Evolutionary conservation across 352 stramenopile genomes (phyloP), one percentile per base, ranked within the genome.

Genomic region (Phytophthora lateralis): DNA sequence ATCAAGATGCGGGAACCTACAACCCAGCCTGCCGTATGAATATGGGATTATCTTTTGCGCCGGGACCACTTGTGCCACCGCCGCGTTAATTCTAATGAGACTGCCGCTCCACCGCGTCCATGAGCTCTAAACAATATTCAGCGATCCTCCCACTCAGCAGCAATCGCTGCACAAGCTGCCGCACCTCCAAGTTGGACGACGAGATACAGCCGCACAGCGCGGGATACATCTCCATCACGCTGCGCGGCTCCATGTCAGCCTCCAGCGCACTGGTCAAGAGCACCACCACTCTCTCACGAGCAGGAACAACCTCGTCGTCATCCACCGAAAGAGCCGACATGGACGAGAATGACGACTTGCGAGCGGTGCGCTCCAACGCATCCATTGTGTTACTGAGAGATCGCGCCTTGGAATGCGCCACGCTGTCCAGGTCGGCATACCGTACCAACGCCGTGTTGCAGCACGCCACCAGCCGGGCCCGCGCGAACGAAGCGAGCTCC

Each of bases 181-280:
- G 87, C 18, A 95, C 81, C 44, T 89, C 75, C 14, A 78, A 53
- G 44, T 89, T 73, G 12, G 68, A 65, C 21, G 81, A 92, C 42
- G 79, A 81, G 51, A 95, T 95, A 66, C 83, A 93, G 17, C 63
- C 70, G 39, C 87, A 95, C n/a, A 95, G 63, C 24, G 83, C 69
- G 3, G 79, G 74, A 60, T 91, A 95, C 74, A 95, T 78, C 46
- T 85, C 80, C 34, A 94, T 65, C 20, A 94, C 61, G 52, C 73
- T 82, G 9, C 69, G 79, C 20, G 82, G 70, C 11, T 68, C 72
- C 61, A 93, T 60, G 0, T 73, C 73, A 4, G 85, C 78, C 49
- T 91, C 81, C 5, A 72, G 61, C 11, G 75, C 66, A 43, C 69
- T 92, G 35, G 52, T 78, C 17, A 95, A 70, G 8, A 95, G 59